Percentiles rank a stretch among this genome's conserved stretches.
phyloP scores from a whole-genome alignment of 2,329 filamentous ascomycete genomes.

The Ophiostoma perfectum region DNA sequence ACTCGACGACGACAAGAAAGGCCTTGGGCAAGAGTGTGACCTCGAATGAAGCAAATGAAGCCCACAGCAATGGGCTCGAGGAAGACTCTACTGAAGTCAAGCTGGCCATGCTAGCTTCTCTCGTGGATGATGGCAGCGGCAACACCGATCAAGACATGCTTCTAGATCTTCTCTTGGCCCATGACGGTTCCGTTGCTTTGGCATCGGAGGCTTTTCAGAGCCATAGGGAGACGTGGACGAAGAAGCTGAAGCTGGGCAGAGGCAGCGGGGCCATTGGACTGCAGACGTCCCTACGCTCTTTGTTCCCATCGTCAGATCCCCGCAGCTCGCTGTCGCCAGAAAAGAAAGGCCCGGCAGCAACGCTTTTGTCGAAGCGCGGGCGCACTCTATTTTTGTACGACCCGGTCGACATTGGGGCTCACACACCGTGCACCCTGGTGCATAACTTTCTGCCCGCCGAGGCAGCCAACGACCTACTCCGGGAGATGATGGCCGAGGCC shows the following conservation, averaged over 20 bases:
- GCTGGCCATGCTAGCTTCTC: constrained; percentile 72
- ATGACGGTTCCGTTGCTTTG: constrained; percentile 67
- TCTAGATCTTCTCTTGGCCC: constrained; percentile 71
- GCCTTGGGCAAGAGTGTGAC: background rate
- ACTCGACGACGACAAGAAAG: background rate
- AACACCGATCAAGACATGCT: constrained; percentile 55
- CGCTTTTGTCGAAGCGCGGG: constrained; percentile 59
- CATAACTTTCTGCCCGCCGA: constrained; percentile 77
- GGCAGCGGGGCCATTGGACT: constrained; percentile 40
- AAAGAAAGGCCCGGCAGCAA: constrained; percentile 35
- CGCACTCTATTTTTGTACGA: constrained; percentile 79
- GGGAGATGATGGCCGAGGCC: constrained; percentile 69
- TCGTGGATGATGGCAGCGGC: constrained; percentile 54
- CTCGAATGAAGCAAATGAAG: background rate
- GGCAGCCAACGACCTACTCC: constrained; percentile 67
- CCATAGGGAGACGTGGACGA: constrained; percentile 34
- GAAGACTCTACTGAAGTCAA: constrained; percentile 87
- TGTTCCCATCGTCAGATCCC: constrained; percentile 20
- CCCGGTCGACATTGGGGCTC: constrained; percentile 69
- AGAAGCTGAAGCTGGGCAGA: background rate
- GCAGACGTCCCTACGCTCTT: constrained; percentile 57
- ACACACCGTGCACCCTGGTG: constrained; percentile 87
- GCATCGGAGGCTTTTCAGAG: constrained; percentile 53
- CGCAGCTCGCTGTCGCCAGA: background rate
- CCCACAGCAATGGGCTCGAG: constrained; percentile 28